A percentile compares a stretch with the other conserved stretches of the same genome.
Conservation (phyloP, 495 filamentous ascomycete genomes). For the Tuber calosporum region DNA sequence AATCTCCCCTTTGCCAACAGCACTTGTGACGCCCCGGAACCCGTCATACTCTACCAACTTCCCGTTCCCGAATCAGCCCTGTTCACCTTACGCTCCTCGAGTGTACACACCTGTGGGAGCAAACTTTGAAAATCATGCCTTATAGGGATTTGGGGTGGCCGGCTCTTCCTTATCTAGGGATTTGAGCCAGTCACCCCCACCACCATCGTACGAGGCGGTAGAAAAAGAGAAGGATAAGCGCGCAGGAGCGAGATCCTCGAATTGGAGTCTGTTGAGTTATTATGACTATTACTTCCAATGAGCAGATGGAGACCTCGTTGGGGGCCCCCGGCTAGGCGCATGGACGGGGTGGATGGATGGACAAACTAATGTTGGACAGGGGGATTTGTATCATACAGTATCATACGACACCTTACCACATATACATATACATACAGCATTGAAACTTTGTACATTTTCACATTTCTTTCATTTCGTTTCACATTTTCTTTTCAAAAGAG, state of each 20-base stretch:
- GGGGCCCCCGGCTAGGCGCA: neutral
- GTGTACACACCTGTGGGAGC: conserved; percentile 28
- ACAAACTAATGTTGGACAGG: neutral
- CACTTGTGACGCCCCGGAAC: conserved; percentile 13
- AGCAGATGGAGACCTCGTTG: neutral
- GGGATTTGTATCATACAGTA: neutral
- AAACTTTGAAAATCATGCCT: conserved; percentile 25
- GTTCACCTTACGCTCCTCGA: conserved; percentile 14
- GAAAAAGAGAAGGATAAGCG: conserved; percentile 33
- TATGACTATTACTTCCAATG: conserved; percentile 22
- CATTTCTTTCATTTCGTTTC: neutral
- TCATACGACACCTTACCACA: neutral
- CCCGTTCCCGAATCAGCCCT: neutral
- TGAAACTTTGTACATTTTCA: neutral
- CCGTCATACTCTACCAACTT: conserved; percentile 15
- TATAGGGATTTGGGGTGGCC: conserved; percentile 38
- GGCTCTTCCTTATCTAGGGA: conserved; percentile 27
- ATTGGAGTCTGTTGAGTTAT: conserved; percentile 33
- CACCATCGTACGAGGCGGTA: conserved; percentile 31
- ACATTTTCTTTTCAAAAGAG: neutral
- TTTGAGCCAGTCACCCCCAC: conserved; percentile 38
- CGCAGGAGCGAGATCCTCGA: conserved; percentile 27
- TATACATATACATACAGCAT: neutral
- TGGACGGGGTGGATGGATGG: neutral
- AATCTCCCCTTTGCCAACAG: conserved; percentile 16